Conservation (phyloP, 2,329 filamentous ascomycete species). For the Cyphellophora europaea region DNA sequence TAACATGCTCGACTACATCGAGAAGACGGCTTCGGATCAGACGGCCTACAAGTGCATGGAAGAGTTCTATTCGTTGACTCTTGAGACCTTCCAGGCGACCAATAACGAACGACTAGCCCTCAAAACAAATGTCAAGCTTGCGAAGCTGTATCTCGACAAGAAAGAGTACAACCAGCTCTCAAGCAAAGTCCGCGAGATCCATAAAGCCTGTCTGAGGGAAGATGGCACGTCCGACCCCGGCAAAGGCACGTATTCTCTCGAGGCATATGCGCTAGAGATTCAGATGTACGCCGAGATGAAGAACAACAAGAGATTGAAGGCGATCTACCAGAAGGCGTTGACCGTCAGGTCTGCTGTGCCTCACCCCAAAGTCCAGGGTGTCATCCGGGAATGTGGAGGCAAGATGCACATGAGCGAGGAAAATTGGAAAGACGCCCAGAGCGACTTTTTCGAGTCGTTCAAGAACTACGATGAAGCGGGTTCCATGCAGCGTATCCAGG, state of each 20-base stretch:
- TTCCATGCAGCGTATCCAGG: conserved; percentile 90
- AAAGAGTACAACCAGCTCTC: conserved; percentile 75
- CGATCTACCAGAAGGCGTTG: conserved; percentile 81
- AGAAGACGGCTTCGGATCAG: conserved; percentile 70
- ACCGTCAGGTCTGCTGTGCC: conserved; percentile 93
- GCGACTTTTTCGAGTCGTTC: conserved; percentile 97
- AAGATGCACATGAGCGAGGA: conserved; percentile 99
- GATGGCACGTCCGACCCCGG: conserved; percentile 85
- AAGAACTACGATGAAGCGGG: conserved; percentile 98
- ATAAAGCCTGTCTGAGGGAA: conserved; percentile 75
- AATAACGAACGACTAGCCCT: conserved; percentile 97
- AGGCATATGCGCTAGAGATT: conserved; percentile 94
- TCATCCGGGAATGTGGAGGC: conserved; percentile 95
- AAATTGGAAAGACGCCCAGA: conserved; percentile 96
- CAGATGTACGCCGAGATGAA: conserved; percentile 96
- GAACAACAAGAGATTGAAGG: conserved; percentile 95
- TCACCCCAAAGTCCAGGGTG: conserved; percentile 97
- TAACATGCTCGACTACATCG: conserved; percentile 96
- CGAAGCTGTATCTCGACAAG: conserved; percentile 80
- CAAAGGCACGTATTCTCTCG: conserved; percentile 92
- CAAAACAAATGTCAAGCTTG: conserved; percentile 96
- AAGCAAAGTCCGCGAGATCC: conserved; percentile 78
- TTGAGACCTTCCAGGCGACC: conserved; percentile 90
- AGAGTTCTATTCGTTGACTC: conserved; percentile 85
- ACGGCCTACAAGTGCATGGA: conserved; percentile 77